Evolutionary conservation across 257 asterid genomes (phyloP), one percentile per base, ranked within the genome.

Genomic region (Solanum paucissectum): DNA sequence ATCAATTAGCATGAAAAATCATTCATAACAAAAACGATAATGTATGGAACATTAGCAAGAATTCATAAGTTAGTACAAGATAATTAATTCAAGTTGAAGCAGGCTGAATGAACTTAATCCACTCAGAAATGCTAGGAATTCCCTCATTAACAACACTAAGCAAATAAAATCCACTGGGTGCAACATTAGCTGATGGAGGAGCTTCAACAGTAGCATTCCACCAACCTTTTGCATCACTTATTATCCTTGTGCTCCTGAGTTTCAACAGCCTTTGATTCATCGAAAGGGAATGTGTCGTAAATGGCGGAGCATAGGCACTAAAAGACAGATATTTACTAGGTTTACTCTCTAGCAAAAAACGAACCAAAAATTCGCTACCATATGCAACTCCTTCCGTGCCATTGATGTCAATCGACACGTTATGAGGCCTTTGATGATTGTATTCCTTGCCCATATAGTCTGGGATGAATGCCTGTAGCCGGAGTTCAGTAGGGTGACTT

Each of bases 91-190:
- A 81, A 46, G 40, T 46, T 81, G 27, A 81, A 44, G 38, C 66
- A 49, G 34, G 88, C 29, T 92, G 86, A 58, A 72, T 58, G 86
- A 94, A 94, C 92, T 87, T 95, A 87, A 95, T 83, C 97, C 96
- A 94, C 76, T 89, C 89, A 14, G 97, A 89, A 38, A 82, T 76
- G 85, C 98, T 90, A 12, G 98, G 98, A 9, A 93, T 90, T 40
- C 95, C 97, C 27, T 76, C 88, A 74, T 90, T 90, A 6, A 95
- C 93, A 68, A 94, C 97, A 69, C 88, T 91, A 5, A 95, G 87
- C 97, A 95, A 89, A 84, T 95, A 94, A 87, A 92, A 95, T 4
- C 98, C 97, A 21, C 95, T 36, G 36, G 96, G 97, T 4, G 98
- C 98, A 42, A 92, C 95, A 34, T 71, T 88, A 4, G 93, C 83